Evolutionary conservation across 306 rosid species (phyloP), one percentile per base, ranked within the genome.

Genomic region (Vigna trinervia): DNA sequence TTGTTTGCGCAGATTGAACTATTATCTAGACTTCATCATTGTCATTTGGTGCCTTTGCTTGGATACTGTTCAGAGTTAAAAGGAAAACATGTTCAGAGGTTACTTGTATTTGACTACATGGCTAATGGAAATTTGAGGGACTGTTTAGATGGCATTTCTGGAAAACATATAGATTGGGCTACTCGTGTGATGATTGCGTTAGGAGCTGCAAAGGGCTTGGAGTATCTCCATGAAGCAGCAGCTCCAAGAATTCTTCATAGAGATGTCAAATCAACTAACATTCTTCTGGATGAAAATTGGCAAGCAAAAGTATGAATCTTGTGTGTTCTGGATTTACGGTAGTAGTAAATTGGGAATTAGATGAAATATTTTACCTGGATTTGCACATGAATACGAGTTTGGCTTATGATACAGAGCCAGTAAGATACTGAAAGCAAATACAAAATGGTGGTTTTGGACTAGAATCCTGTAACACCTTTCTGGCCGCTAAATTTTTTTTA

Each of bases 161-260:
- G 90, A 62, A 86, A 87, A 76, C 75, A 67, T 50, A 43, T 92
- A 84, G 93, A 87, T 84, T 96, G 98, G 98, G 61, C 83, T 74
- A 82, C 94, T 81, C 94, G 98, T 50, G 97, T 96, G 60, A 79
- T 76, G 60, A 85, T 91, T 81, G 98, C 99, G 59, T 85, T 89
- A 43, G 99, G 99, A 82, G 92, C 99, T 75, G 99, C 99, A 30
- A 90, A 92, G 70, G 99, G 97, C 65, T 87, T 96, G 89, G 99
- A 96, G 64, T 96, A 96, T 92, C 99, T 96, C 75, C 99, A 96
- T 81, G 99, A 90, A 65, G 97, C 99, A 59, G 99, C 99, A 77
- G 99, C 96, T 84, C 99, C 99, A 60, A 91, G 83, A 83, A 88
- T 96, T 82, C 90, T 96, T 73, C 99, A 96, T 70, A 88, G 99